Evolutionary conservation across 345 rosid species (phyloP), one percentile per base, ranked within the genome.

Genomic region (Dipteronia dyeriana): DNA sequence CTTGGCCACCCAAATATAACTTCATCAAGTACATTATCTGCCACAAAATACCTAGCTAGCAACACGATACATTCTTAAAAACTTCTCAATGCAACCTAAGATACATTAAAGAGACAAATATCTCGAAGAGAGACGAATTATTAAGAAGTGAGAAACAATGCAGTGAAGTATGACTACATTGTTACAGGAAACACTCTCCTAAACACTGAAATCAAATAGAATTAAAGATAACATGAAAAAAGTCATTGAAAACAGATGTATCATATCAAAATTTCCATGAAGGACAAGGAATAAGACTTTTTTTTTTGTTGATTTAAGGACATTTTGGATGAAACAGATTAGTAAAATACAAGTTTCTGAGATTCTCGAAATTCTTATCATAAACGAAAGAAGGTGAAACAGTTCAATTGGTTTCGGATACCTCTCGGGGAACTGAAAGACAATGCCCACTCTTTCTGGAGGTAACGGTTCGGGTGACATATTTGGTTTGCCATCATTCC

Each of bases 351-450:
- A 64, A 75, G 60, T 31, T n/a, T 29, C 34, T 53, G 34, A 65
- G 25, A 75, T 10, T 14, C 19, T 19, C 11, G 13, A 34, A 63
- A 19, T 19, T 75, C 29, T 43, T 65, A 65, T 64, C 34, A 49
- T 7, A 54, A 75, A 59, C 22, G 20, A 31, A 72, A 45, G 64
- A 49, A 65, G 9, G 14, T 0, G 5, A 51, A 26, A 49, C 67
- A 29, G 71, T 51, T 31, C 11, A 7, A 7, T 34, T 65, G 70
- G 39, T 22, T 64, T 66, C 14, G 20, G 31, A 45, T 75, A 95
- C 97, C 98, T 92, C 90, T 95, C 98, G 0, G 98, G 98, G 82
- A 95, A 93, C 79, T 95, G 99, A 80, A 93, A 95, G 77, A 95
- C 93, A 63, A 95, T 95, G 60, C 97, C 98, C 64, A 95, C 98